Evolutionary conservation across 306 rosid genomes (phyloP).

Genomic region (Medicago lupulina): DNA sequence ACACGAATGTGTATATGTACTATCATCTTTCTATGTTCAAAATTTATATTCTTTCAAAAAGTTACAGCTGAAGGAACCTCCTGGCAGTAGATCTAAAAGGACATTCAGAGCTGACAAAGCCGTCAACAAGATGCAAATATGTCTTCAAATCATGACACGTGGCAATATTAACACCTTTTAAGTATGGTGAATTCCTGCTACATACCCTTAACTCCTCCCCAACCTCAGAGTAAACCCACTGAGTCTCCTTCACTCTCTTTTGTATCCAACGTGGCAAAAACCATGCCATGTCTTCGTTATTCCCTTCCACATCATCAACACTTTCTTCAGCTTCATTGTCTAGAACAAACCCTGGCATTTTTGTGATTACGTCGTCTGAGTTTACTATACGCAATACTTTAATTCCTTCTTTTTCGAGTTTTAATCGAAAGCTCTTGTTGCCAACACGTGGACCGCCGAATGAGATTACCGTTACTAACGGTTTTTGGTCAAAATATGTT

Average conservation of each 20-base stretch:
- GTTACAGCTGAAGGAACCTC: slow-evolving; percentile 37
- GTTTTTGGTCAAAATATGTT: slow-evolving; percentile 36
- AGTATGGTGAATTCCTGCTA: slow-evolving; percentile 71
- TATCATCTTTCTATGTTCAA: neutral
- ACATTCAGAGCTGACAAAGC: slow-evolving; percentile 65
- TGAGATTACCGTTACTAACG: slow-evolving; percentile 69
- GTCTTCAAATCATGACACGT: slow-evolving; percentile 81
- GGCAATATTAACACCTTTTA: slow-evolving; percentile 52
- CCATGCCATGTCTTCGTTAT: neutral
- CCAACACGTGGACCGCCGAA: slow-evolving; percentile 91
- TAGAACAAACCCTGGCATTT: slow-evolving; percentile 73
- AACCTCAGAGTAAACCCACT: slow-evolving; percentile 77
- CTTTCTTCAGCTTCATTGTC: slow-evolving; percentile 33
- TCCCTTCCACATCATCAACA: neutral
- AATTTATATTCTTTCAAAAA: neutral
- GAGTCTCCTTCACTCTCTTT: slow-evolving; percentile 53
- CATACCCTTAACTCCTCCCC: slow-evolving; percentile 72
- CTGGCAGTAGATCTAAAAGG: slow-evolving; percentile 63
- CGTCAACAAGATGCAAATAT: slow-evolving; percentile 69
- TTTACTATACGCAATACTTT: slow-evolving; percentile 80
- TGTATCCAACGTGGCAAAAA: slow-evolving; percentile 7
- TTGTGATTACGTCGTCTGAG: slow-evolving; percentile 70
- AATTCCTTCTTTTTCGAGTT: slow-evolving; percentile 60
- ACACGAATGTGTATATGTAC: neutral
- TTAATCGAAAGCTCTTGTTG: slow-evolving; percentile 56